Evolutionary conservation across 2,329 filamentous ascomycete genomes (phyloP).

Genomic region (Nemania sp.): DNA sequence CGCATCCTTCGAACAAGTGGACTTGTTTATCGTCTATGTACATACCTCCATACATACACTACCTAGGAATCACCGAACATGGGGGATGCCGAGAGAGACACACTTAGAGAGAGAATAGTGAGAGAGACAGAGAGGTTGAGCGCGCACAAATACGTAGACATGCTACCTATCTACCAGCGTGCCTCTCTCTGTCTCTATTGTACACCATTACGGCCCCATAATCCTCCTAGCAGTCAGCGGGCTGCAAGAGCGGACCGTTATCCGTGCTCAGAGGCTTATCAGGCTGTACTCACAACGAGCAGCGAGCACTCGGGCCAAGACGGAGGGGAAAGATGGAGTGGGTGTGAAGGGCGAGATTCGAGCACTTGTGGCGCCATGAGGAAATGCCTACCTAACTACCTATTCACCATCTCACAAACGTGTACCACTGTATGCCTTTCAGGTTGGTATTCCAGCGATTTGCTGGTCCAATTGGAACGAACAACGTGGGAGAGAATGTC

Average conservation of each 20-base stretch:
- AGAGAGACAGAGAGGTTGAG: too few species aligned
- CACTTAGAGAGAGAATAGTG: too few species aligned
- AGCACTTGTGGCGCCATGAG: constrained; percentile 42
- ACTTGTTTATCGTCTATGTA: too few species aligned
- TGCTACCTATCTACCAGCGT: neutral
- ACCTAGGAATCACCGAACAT: constrained; percentile 12
- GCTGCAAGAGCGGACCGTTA: constrained; percentile 46
- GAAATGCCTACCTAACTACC: constrained; percentile 21
- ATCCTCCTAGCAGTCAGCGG: constrained; percentile 30
- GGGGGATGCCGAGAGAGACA: too few species aligned
- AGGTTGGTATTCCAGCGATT: constrained; percentile 36
- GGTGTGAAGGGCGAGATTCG: constrained; percentile 36
- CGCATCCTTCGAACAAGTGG: constrained; percentile 33
- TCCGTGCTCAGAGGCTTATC: constrained; percentile 38
- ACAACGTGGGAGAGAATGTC: constrained; percentile 47
- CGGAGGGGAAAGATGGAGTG: constrained; percentile 34
- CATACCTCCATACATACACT: neutral
- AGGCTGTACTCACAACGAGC: constrained; percentile 31
- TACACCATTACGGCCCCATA: constrained; percentile 40
- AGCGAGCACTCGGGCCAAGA: constrained; percentile 38
- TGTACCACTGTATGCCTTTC: constrained; percentile 36
- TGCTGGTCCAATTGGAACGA: constrained; percentile 45
- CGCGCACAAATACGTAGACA: too few species aligned
- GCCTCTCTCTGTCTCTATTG: constrained; percentile 9
- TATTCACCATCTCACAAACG: constrained; percentile 38